phyloP scores from a whole-genome alignment of 176 grass and related monocot species.

The Oryza meyeriana region DNA sequence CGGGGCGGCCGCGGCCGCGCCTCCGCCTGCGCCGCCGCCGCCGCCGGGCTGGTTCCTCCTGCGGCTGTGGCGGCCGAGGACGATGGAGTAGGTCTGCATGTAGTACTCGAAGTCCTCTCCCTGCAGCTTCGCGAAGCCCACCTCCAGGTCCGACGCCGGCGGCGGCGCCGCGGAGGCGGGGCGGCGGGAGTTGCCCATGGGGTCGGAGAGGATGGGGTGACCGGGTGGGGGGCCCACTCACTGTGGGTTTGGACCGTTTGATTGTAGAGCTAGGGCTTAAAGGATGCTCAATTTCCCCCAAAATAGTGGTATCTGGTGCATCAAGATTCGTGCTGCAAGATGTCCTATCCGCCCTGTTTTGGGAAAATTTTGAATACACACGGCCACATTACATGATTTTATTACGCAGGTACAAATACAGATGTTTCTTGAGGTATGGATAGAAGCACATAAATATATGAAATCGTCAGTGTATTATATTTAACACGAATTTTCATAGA shows the following conservation, averaged over 20 bases:
- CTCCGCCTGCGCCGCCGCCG: neutral
- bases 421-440: no score
- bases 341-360: no score
- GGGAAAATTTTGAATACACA: no score
- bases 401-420: no score
- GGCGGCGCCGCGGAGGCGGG: neutral
- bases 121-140: constrained; percentile 91
- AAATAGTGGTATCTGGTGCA: no score
- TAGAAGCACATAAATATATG: no score
- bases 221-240: no score
- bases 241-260: constrained; percentile 2
- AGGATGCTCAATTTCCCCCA: no score
- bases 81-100: constrained; percentile 97
- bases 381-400: no score
- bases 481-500: no score
- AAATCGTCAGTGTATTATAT: no score
- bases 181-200: constrained; percentile 35
- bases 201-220: neutral
- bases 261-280: neutral
- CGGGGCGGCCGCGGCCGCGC: neutral
- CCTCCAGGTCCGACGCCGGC: constrained; percentile 47
- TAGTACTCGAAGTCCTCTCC: constrained; percentile 87
- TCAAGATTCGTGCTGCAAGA: no score
- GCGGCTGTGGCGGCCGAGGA: constrained; percentile 72
- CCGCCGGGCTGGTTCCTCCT: constrained; percentile 42